Evolutionary conservation across 768 basidiomycete genomes (phyloP), one percentile per base, ranked within the genome.

Genomic region (Boletus sensibilis): DNA sequence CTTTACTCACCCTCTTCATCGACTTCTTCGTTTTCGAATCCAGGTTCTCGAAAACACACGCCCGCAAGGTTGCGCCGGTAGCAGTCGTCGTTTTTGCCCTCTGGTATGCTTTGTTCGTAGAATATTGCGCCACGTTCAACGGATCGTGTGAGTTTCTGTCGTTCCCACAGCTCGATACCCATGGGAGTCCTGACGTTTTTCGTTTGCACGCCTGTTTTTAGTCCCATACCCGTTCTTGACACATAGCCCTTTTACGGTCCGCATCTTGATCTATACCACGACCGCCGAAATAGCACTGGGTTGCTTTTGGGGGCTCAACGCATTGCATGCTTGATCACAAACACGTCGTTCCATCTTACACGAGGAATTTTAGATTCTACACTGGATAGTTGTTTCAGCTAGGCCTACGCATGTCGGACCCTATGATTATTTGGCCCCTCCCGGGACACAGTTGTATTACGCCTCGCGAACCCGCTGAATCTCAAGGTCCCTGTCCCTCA

Each of bases 211-310:
- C 13, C 23, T 35, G 34, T 38, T 47, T 49, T 5, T 53, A 89
- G 88, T 92, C 74, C 89, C 91, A 27, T 93, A 94, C 71, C 92
- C 92, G 0, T 93, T 94, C 74, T 75, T 94, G 55, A 89, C 84
- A 0, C 61, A 85, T 18, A 85, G 79, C 64, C 73, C 82, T 0
- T 72, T 85, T 20, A 59, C 64, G 9, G 71, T 76, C 31, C 80
- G 90, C 14, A 58, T 85, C 13, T 71, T 67, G 8, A 89, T 92
- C 37, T 94, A 93, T 71, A 64, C 66, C 34, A 77, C 71, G 7
- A 78, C 82, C 1, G 77, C 80, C 1, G 50, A 73, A 1, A 69
- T 88, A 23, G 86, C 85, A 2, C 74, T 82, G 37, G 39, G 75
- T 12, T 81, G 81, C 6, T 87, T 92, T 65, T 75, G 77, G 66